These are phyloP conservation scores for Fusarium staphyleae DNA, from an alignment of 2,329 filamentous ascomycete species.

Conservation along the genomic window DNA sequence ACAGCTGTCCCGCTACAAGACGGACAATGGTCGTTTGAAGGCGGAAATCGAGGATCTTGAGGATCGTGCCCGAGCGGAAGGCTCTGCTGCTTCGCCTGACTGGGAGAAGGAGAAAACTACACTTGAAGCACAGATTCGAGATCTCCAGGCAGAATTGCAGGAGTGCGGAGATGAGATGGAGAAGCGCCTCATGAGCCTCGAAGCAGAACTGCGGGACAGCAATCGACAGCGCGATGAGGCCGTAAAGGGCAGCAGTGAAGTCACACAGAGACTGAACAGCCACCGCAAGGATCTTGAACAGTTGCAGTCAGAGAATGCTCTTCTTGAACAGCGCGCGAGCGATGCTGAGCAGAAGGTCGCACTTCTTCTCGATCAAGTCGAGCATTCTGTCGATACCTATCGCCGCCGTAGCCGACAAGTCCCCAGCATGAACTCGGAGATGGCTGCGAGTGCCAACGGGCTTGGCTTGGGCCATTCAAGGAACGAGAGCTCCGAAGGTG, in stretches of 20 bases:
- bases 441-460: conserved; percentile 46
- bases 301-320: conserved; percentile 80
- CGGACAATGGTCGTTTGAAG: conserved; percentile 82
- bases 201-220: conserved; percentile 70
- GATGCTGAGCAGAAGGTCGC: conserved; percentile 95
- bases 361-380: conserved; percentile 91
- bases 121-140: conserved; percentile 72
- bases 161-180: conserved; percentile 73
- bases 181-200: conserved; percentile 71
- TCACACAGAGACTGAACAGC: conserved; percentile 63
- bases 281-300: conserved; percentile 76
- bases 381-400: conserved; percentile 92
- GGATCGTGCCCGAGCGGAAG: conserved; percentile 55
- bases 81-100: conserved; percentile 57
- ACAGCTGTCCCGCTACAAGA: conserved; percentile 91
- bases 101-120: conserved; percentile 78
- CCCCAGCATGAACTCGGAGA: conserved; percentile 60
- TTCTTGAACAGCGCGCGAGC: conserved; percentile 81
- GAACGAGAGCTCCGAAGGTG: conserved; percentile 65
- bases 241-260: conserved; percentile 61
- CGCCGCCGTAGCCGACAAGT: conserved; percentile 75
- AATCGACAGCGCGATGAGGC: conserved; percentile 74
- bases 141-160: conserved; percentile 73
- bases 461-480: conserved; percentile 53
- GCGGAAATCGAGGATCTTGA: conserved; percentile 76